These are phyloP conservation scores for Pleurotus giganteus DNA, from an alignment of 768 basidiomycete genomes.

Conservation along the genomic window DNA sequence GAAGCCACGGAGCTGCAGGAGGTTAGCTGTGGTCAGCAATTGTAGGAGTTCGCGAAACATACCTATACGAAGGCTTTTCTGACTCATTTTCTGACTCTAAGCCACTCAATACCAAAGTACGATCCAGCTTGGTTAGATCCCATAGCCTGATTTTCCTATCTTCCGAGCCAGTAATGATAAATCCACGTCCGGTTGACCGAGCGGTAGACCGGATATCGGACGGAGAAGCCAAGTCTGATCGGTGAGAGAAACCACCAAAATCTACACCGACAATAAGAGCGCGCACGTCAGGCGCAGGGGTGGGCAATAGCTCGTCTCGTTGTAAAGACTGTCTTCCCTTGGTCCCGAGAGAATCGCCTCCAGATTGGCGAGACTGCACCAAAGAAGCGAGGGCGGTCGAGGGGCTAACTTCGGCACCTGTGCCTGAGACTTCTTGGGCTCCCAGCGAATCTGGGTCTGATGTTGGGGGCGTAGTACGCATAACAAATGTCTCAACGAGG, in stretches of 20 bases:
- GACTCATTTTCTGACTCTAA: constrained; percentile 56
- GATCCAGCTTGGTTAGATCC: constrained; percentile 75
- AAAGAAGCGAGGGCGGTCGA: constrained; percentile 78
- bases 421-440: constrained; percentile 47
- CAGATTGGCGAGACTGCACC: constrained; percentile 63
- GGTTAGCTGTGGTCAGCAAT: neutral
- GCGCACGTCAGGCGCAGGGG: constrained; percentile 65
- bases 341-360: neutral
- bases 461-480: constrained; percentile 42
- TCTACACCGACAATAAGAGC: constrained; percentile 71
- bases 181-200: constrained; percentile 55
- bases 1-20: constrained; percentile 32
- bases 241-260: constrained; percentile 69
- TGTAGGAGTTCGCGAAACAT: constrained; percentile 7
- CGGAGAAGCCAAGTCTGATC: constrained; percentile 47
- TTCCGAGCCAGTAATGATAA: constrained; percentile 85
- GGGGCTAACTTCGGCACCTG: constrained; percentile 59
- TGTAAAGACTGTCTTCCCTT: constrained; percentile 29
- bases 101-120: constrained; percentile 79
- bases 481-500: constrained; percentile 78
- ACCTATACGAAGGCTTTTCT: constrained; percentile 82
- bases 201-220: constrained; percentile 36
- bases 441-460: constrained; percentile 53
- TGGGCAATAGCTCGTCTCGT: constrained; percentile 34
- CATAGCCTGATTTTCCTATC: constrained; percentile 86